Percentiles rank a stretch among this genome's conserved stretches.
phyloP scores from a whole-genome alignment of 305 asterid species.

The Fraxinus sp. region DNA sequence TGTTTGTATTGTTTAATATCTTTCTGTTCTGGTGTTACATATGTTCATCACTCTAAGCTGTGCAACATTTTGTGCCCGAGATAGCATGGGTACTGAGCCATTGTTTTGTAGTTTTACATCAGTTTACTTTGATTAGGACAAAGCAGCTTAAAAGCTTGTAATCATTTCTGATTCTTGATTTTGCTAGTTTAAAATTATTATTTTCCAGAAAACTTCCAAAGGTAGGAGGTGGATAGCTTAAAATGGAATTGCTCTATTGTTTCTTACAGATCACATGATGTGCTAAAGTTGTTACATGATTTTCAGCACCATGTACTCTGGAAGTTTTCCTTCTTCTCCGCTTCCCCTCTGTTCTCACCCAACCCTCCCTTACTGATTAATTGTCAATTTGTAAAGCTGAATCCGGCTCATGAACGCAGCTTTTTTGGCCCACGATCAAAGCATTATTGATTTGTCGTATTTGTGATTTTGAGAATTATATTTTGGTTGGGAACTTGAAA shows the following conservation, averaged over 20 bases:
- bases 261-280: background rate
- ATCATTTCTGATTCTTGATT: background rate
- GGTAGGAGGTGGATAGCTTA: constrained; percentile 27
- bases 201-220: background rate
- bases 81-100: background rate
- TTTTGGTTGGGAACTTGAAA: background rate
- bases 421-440: background rate
- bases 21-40: background rate
- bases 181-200: background rate
- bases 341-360: background rate
- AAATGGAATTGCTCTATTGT: constrained; percentile 21
- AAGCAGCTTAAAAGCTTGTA: background rate
- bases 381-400: background rate
- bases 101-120: background rate
- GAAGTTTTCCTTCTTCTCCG: background rate
- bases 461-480: background rate
- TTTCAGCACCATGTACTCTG: background rate
- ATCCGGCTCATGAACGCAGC: background rate
- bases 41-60: background rate
- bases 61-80: constrained; percentile 5
- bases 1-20: background rate
- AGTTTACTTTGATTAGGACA: background rate
- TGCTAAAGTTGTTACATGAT: background rate
- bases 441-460: background rate
- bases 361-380: background rate